Evolutionary conservation across 768 basidiomycete species (phyloP).

Genomic region (Hypholoma sublateritium): DNA sequence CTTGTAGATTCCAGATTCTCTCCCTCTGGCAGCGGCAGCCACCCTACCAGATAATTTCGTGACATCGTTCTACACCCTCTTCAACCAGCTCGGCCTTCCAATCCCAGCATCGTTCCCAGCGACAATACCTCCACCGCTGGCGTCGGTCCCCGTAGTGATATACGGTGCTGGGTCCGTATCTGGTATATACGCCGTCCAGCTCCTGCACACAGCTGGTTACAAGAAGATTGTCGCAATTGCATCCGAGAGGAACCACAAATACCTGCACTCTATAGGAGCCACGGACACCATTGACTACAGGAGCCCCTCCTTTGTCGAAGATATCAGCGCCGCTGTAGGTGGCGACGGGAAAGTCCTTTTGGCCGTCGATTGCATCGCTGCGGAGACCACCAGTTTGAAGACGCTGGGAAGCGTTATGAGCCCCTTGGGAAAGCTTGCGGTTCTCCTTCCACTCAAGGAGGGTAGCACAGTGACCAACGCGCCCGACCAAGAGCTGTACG

Average conservation of each 20-base stretch:
- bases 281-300: conserved; percentile 40
- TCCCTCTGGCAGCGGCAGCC: conserved; percentile 35
- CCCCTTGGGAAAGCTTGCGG: conserved; percentile 37
- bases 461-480: conserved; percentile 35
- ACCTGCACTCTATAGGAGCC: conserved; percentile 41
- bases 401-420: conserved; percentile 36
- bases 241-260: conserved; percentile 36
- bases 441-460: conserved; percentile 48
- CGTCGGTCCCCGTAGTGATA: conserved; percentile 37
- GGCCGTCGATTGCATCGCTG: conserved; percentile 39
- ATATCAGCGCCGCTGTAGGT: conserved; percentile 32
- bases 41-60: conserved; percentile 44
- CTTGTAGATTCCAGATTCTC: conserved; percentile 38
- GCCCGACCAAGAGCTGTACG: conserved; percentile 26
- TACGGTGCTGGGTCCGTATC: conserved; percentile 44
- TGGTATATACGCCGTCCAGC: conserved; percentile 37
- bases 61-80: conserved; percentile 39
- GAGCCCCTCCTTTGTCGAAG: conserved; percentile 32
- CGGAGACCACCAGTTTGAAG: conserved; percentile 34
- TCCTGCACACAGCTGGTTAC: conserved; percentile 44
- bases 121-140: conserved; percentile 24
- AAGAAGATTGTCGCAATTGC: conserved; percentile 42
- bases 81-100: conserved; percentile 37
- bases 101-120: conserved; percentile 32
- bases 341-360: conserved; percentile 31